Percentiles rank a stretch among this genome's conserved stretches.
Evolutionary conservation across 805 yeast species (phyloP).

Genomic region (Kodamaea leandrae): DNA sequence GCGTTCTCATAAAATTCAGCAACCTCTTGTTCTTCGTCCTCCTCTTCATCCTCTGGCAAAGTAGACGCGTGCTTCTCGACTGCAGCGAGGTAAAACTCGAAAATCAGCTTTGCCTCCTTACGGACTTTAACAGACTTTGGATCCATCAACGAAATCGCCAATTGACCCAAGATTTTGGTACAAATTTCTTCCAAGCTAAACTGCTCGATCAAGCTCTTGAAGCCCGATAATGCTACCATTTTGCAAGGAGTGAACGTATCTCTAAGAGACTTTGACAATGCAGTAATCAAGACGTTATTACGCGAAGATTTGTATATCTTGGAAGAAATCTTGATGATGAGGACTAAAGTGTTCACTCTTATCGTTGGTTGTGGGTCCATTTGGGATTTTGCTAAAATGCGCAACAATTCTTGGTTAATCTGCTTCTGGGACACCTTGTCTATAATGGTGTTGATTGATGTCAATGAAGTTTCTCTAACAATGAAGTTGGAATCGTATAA

Average conservation of each 20-base stretch:
- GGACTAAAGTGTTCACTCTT: constrained; percentile 70
- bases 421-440: constrained; percentile 73
- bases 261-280: constrained; percentile 76
- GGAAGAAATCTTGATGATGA: constrained; percentile 64
- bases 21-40: constrained; percentile 37
- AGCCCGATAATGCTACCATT: constrained; percentile 71
- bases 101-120: constrained; percentile 63
- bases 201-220: constrained; percentile 58
- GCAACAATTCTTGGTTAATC: constrained; percentile 78
- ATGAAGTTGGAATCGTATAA: constrained; percentile 79
- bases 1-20: constrained; percentile 26
- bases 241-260: constrained; percentile 78
- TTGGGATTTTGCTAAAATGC: constrained; percentile 79
- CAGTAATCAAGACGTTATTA: constrained; percentile 78
- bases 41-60: constrained; percentile 34
- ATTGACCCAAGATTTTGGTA: constrained; percentile 74
- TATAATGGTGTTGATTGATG: constrained; percentile 58
- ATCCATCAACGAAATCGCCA: constrained; percentile 83
- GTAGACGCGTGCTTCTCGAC: constrained; percentile 39
- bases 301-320: constrained; percentile 55
- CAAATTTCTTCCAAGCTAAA: constrained; percentile 77
- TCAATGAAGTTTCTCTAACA: constrained; percentile 78
- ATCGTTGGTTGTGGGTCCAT: constrained; percentile 73
- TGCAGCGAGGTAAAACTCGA: constrained; percentile 51
- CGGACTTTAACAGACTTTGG: constrained; percentile 63